A percentile compares a stretch with the other conserved stretches of the same genome.
phyloP scores from a whole-genome alignment of 495 filamentous ascomycete species.

The Podospora fimiseda region DNA sequence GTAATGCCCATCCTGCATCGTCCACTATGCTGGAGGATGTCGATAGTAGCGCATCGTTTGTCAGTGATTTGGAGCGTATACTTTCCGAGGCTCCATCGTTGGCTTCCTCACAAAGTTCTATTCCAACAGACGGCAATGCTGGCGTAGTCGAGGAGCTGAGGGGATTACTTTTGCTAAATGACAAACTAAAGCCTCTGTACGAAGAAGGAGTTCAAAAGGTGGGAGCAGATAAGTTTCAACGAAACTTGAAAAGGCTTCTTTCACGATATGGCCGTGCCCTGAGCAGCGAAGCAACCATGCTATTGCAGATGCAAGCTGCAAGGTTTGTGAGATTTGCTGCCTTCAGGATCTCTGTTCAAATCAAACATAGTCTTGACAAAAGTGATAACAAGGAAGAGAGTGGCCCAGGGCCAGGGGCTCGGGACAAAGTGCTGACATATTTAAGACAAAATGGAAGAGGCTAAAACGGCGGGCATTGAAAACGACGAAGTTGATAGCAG shows the following conservation, averaged over 20 bases:
- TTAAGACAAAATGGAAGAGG: too few species aligned
- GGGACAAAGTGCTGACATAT: not conserved
- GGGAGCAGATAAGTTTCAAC: constrained; percentile 4
- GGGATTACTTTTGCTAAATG: not conserved
- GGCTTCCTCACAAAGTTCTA: constrained; percentile 5
- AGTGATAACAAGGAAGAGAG: not conserved
- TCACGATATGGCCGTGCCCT: not conserved
- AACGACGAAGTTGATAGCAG: not conserved
- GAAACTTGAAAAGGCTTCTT: constrained; percentile 6
- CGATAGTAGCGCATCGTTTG: not conserved
- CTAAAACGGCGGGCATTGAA: too few species aligned
- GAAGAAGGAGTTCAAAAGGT: not conserved
- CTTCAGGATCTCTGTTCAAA: constrained; percentile 1
- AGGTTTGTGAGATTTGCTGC: constrained; percentile 1
- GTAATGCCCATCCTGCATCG: too few species aligned
- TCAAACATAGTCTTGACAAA: constrained; percentile 3
- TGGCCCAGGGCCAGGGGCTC: not conserved
- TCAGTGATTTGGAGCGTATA: constrained; percentile 11
- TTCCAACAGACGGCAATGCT: not conserved
- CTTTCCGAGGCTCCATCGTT: not conserved
- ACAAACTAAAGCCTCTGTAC: not conserved
- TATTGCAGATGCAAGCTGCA: not conserved
- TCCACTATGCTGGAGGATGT: too few species aligned
- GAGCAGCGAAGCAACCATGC: not conserved
- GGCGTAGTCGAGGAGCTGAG: constrained; percentile 3